Base-by-base conservation (phyloP, 2,329 filamentous ascomycete genomes). In the Xylariaceae sp. region DNA sequence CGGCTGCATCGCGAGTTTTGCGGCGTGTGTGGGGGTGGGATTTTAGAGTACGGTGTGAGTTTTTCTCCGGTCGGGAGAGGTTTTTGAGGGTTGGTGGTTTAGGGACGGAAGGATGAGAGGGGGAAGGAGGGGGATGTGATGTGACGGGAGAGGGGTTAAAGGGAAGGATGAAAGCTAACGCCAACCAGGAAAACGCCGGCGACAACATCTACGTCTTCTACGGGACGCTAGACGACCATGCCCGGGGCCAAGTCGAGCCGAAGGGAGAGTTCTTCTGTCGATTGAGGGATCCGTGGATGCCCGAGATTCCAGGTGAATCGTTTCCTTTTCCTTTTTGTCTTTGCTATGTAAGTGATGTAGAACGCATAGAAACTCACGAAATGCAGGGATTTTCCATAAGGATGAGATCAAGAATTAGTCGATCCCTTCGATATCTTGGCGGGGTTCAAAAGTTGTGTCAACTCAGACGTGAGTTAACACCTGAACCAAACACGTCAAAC, bases 1-100 rank as follows among this genome's bases (percentile, higher is more conserved):
- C 48, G 70, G 35, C 69, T 82, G 39, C 75, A 79, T 63, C 74
- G 80, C 1, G 80, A 83, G 62, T 83, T 83, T 64, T 84, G 80
- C 61, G 73, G 72, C 3, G 76, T 71, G 1, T 83, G 81, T 60
- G 81, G 80, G 4, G 78, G 78, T 62, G 75, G 75, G 45, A 74
- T 83, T 53, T 68, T 81, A 23, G 80, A 83, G 66, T 82, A 80
- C 63, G 80, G 80, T 39, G 78, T 79, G 23, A 30, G 23, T 23
- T 23, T 23, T 23, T 23, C 5, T 23, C 17, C 17, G 17, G 17
- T 17, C 17, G 23, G 23, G 2, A 23, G 23, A 4, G 3, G 23
- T 23, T 4, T 5, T 23, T 23, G 3, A 23, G 23, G 3, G 23
- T 23, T 23, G 23, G 23, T 17, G 17, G 17, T 17, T n/a, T n/a